Conservation (phyloP, 768 basidiomycete species). For the Cantharellus cinnabarinus region DNA sequence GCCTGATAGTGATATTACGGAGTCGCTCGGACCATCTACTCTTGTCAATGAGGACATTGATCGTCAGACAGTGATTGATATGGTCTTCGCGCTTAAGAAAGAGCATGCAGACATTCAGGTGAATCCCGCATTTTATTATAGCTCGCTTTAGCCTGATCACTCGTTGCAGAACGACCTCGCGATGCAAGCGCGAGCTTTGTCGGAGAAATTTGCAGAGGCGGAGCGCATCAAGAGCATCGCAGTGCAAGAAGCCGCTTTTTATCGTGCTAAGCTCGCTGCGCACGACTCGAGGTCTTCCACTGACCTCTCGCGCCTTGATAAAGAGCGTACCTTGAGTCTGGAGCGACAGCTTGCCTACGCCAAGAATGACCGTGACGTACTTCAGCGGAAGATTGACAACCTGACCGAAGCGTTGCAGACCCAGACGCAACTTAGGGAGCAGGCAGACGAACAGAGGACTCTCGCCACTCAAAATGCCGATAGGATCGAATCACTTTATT, state of each 20-base stretch:
- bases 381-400: conserved; percentile 54
- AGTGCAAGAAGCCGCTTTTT: conserved; percentile 85
- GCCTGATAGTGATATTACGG: conserved; percentile 29
- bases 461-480: conserved; percentile 65
- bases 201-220: conserved; percentile 58
- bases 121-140: conserved; percentile 12
- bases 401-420: conserved; percentile 51
- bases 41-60: conserved; percentile 23
- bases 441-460: conserved; percentile 55
- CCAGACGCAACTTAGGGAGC: conserved; percentile 56
- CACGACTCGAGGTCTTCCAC: conserved; percentile 46
- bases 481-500: conserved; percentile 42
- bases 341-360: conserved; percentile 47
- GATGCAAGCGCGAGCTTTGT: conserved; percentile 55
- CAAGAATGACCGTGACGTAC: conserved; percentile 38
- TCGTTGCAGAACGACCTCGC: conserved; percentile 38
- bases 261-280: conserved; percentile 83
- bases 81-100: conserved; percentile 68
- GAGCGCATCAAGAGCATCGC: conserved; percentile 61
- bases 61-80: conserved; percentile 31
- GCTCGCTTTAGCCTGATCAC: neutral
- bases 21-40: conserved; percentile 17
- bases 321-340: conserved; percentile 52
- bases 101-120: conserved; percentile 78
- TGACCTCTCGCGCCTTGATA: conserved; percentile 53